Evolutionary conservation across 495 filamentous ascomycete species (phyloP).

Genomic region (Zalerion maritima): DNA sequence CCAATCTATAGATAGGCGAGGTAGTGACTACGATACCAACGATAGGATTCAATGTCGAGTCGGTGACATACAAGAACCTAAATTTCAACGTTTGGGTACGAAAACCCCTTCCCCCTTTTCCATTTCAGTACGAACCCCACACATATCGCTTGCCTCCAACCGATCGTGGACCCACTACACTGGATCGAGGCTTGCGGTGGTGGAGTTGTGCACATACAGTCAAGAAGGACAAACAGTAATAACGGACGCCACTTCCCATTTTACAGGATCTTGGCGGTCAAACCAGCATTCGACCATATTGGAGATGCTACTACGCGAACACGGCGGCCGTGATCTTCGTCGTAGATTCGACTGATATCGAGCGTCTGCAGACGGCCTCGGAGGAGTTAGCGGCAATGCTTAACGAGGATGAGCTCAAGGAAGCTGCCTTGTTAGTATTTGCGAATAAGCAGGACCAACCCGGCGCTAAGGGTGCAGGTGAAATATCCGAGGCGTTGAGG

Average conservation of each 20-base stretch:
- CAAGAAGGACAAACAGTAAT: too few relatives aligned
- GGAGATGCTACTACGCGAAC: constrained; percentile 98
- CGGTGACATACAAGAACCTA: constrained; percentile 89
- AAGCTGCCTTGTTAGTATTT: constrained; percentile 86
- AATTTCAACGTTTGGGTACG: constrained; percentile 99
- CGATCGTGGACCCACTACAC: too few relatives aligned
- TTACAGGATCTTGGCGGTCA: constrained; percentile 81
- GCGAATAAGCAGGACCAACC: constrained; percentile 99
- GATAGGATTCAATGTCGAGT: constrained; percentile 98
- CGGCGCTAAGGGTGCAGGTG: constrained; percentile 88
- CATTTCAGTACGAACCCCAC: background rate
- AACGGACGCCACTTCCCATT: constrained; percentile 7
- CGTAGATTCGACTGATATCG: constrained; percentile 93
- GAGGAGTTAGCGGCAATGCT: constrained; percentile 92
- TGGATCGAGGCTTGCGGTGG: too few relatives aligned
- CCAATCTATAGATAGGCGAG: constrained; percentile 65
- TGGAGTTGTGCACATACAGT: too few relatives aligned
- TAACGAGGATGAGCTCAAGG: constrained; percentile 87
- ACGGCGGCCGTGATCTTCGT: constrained; percentile 99
- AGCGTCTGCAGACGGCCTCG: constrained; percentile 76
- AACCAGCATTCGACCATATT: constrained; percentile 94
- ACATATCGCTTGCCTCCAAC: too few relatives aligned
- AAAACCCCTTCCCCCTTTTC: constrained; percentile 11
- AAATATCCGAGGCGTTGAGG: constrained; percentile 85
- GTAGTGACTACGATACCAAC: constrained; percentile 98